A percentile compares a stretch with the other conserved stretches of the same genome.
phyloP scores from a whole-genome alignment of 129 eudicot genomes.

The Calendula officinalis region DNA sequence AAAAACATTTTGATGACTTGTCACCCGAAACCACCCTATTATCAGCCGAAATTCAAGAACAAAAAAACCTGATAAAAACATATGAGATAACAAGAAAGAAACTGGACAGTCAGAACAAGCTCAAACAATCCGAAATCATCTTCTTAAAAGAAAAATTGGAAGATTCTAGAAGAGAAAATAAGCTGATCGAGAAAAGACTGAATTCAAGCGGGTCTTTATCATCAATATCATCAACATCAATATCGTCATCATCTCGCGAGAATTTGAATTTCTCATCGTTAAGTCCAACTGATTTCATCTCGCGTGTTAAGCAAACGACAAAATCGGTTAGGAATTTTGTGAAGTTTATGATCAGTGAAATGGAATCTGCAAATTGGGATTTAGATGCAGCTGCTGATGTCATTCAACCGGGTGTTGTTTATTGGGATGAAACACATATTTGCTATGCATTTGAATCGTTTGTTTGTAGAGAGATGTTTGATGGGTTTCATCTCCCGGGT shows the following conservation, averaged over 20 bases:
- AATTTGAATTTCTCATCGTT: constrained; percentile 41
- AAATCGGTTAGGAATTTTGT: constrained; percentile 66
- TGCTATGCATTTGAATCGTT: constrained; percentile 81
- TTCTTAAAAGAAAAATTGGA: constrained; percentile 70
- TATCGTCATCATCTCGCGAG: constrained; percentile 26
- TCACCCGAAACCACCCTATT: constrained; percentile 58
- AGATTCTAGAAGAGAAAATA: constrained; percentile 59
- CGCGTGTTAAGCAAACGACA: constrained; percentile 46
- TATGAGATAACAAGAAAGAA: constrained; percentile 63
- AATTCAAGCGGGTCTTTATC: constrained; percentile 64
- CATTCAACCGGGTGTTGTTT: constrained; percentile 63
- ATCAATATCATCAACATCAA: no score
- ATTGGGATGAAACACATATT: constrained; percentile 56
- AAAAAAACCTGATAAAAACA: constrained; percentile 50
- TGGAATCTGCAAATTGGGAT: constrained; percentile 87
- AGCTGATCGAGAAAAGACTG: constrained; percentile 57
- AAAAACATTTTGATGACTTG: constrained; percentile 64
- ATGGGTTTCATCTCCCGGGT: constrained; percentile 55
- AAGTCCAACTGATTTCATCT: constrained; percentile 45
- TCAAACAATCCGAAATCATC: constrained; percentile 76
- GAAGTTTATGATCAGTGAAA: constrained; percentile 54
- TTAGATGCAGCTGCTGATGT: constrained; percentile 61
- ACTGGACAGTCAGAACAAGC: constrained; percentile 60
- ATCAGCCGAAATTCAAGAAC: constrained; percentile 71
- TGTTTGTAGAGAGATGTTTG: constrained; percentile 68